Percentiles rank a stretch among this genome's conserved stretches.
Conservation (phyloP, 2,329 filamentous ascomycete genomes). For the Anthostomella pinea region DNA sequence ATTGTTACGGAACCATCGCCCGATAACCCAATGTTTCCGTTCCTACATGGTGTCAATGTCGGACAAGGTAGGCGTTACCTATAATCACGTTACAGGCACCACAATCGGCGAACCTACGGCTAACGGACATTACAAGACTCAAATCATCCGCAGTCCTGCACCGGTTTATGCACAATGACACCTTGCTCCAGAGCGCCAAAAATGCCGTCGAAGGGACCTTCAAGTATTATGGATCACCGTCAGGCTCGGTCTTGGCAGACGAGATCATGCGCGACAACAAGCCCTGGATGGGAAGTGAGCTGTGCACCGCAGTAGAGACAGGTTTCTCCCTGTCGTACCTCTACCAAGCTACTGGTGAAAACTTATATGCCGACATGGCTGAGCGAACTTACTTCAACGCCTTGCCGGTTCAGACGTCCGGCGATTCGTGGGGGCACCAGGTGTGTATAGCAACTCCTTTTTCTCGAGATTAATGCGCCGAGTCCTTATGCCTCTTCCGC, state of each 20-base stretch:
- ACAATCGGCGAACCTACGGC: too few species aligned
- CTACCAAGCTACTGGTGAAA: slow-evolving; percentile 46
- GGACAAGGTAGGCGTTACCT: slow-evolving; percentile 35
- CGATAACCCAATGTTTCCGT: slow-evolving; percentile 37
- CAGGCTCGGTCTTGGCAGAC: slow-evolving; percentile 48
- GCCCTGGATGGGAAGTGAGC: slow-evolving; percentile 44
- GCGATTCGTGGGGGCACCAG: slow-evolving; percentile 51
- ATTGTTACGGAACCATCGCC: slow-evolving; percentile 23
- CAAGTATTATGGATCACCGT: slow-evolving; percentile 44
- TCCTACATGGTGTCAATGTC: slow-evolving; percentile 46
- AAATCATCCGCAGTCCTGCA: slow-evolving; percentile 44
- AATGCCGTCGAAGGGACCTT: slow-evolving; percentile 46
- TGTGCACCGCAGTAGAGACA: slow-evolving; percentile 50
- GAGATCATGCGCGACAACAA: slow-evolving; percentile 44
- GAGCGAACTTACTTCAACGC: slow-evolving; percentile 51
- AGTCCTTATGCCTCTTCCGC: too few species aligned
- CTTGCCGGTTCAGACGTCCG: slow-evolving; percentile 45
- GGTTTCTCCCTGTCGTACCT: slow-evolving; percentile 50
- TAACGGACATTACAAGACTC: slow-evolving; percentile 26
- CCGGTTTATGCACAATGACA: slow-evolving; percentile 43
- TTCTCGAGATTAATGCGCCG: too few species aligned
- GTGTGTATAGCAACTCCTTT: too few species aligned
- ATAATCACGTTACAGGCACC: background rate
- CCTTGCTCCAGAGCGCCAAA: slow-evolving; percentile 37
- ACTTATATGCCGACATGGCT: slow-evolving; percentile 43